Percentiles rank a stretch among this genome's conserved stretches.
Evolutionary conservation across 352 stramenopile genomes (phyloP).

Genomic region (Globisporangium recalcitrans): DNA sequence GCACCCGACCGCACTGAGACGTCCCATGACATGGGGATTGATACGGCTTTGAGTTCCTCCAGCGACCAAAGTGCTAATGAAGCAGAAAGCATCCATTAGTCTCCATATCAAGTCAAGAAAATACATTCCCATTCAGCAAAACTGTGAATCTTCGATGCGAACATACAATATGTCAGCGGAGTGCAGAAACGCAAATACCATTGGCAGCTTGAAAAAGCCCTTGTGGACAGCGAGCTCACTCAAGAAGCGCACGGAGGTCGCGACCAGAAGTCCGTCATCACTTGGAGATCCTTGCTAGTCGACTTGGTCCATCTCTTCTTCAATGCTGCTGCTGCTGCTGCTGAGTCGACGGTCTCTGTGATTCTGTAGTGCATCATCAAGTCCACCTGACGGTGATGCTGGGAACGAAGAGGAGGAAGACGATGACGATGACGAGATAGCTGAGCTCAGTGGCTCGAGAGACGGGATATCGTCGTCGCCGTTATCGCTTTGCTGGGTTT

Average conservation of each 20-base stretch:
- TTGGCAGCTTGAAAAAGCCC: not conserved
- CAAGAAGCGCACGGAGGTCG: not conserved
- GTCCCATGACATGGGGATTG: not conserved
- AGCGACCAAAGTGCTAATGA: not conserved
- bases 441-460: slow-evolving; percentile 12
- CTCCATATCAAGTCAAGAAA: not conserved
- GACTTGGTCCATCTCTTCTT: slow-evolving; percentile 65
- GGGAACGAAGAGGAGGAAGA: slow-evolving; percentile 24
- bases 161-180: not conserved
- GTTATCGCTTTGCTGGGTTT: slow-evolving; percentile 1
- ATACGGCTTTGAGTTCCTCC: not conserved
- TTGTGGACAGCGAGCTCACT: not conserved
- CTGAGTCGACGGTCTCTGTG: slow-evolving; percentile 18
- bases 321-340: slow-evolving; percentile 29
- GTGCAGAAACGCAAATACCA: slow-evolving; percentile 1
- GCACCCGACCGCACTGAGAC: not conserved
- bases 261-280: not conserved
- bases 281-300: slow-evolving; percentile 25
- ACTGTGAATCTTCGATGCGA: not conserved
- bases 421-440: slow-evolving; percentile 29
- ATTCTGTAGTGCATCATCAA: not conserved
- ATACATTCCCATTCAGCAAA: slow-evolving; percentile 5
- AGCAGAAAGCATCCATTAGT: not conserved
- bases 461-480: slow-evolving; percentile 8
- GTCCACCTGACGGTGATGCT: slow-evolving; percentile 7